Evolutionary conservation across 2,329 filamentous ascomycete genomes (phyloP).

Genomic region (Fusarium sp.): DNA sequence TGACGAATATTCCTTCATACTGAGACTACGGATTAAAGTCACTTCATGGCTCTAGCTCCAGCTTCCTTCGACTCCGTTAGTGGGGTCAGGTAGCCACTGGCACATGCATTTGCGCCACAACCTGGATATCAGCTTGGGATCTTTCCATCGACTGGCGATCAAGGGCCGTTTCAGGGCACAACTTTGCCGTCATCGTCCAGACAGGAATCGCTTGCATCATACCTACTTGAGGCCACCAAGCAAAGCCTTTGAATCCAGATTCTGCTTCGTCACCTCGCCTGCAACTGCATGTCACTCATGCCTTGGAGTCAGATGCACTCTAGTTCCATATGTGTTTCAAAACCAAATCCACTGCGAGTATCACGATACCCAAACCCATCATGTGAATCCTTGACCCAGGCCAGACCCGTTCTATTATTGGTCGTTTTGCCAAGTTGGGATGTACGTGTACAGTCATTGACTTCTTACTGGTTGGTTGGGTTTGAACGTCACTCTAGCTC

Average conservation of each 20-base stretch:
- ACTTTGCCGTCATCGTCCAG: not conserved
- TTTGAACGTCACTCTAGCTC: not conserved
- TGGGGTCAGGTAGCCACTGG: not conserved
- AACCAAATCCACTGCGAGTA: not conserved
- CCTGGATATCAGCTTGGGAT: not conserved
- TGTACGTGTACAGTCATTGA: not conserved
- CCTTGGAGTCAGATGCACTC: not conserved
- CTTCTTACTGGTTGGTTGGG: not conserved
- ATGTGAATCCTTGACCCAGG: not conserved
- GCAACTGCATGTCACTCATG: not conserved
- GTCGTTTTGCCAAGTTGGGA: not conserved
- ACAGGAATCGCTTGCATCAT: not conserved
- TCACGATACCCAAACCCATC: constrained; percentile 7
- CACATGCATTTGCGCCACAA: constrained; percentile 25
- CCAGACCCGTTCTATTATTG: not conserved
- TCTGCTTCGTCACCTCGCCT: not conserved
- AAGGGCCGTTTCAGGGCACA: constrained; percentile 1
- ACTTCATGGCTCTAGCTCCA: not conserved
- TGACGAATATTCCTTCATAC: not conserved
- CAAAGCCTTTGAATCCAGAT: not conserved
- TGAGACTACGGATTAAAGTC: not conserved
- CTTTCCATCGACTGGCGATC: constrained; percentile 3
- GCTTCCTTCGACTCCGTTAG: not conserved
- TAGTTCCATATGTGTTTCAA: not conserved
- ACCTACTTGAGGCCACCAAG: not conserved